phyloP scores from a whole-genome alignment of 495 filamentous ascomycete genomes.

The Aspergillus leporis region DNA sequence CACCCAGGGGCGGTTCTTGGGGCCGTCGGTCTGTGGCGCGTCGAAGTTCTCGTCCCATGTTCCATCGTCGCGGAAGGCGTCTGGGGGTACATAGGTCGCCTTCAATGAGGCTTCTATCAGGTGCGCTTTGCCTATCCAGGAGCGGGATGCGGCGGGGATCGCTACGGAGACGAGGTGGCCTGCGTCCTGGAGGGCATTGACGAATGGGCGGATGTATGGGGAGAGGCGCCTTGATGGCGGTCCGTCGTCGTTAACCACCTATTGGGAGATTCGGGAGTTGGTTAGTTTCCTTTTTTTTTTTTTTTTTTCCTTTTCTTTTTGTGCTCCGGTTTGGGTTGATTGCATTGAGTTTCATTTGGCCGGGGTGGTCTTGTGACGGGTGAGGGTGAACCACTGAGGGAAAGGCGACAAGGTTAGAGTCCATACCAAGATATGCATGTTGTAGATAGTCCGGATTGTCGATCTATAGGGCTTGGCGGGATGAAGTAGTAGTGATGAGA shows the following conservation, averaged over 20 bases:
- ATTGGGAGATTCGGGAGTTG: background rate
- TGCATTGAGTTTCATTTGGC: background rate
- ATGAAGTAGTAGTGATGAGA: background rate
- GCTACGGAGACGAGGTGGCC: slow-evolving; percentile 89
- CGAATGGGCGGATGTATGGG: slow-evolving; percentile 85
- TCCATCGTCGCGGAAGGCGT: slow-evolving; percentile 57
- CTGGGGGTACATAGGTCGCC: slow-evolving; percentile 76
- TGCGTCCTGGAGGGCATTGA: slow-evolving; percentile 70
- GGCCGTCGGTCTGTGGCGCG: slow-evolving; percentile 31
- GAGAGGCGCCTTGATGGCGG: slow-evolving; percentile 84
- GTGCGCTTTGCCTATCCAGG: slow-evolving; percentile 98
- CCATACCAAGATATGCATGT: slow-evolving; percentile 52
- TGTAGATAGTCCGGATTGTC: slow-evolving; percentile 14
- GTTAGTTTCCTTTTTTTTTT: background rate
- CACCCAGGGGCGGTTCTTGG: slow-evolving; percentile 61
- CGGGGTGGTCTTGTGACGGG: background rate
- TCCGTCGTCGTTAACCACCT: slow-evolving; percentile 93
- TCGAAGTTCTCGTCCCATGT: slow-evolving; percentile 33
- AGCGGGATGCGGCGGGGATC: slow-evolving; percentile 85
- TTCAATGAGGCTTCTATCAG: slow-evolving; percentile 82
- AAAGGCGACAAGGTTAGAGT: slow-evolving; percentile 16
- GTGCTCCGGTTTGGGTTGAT: slow-evolving; percentile 2
- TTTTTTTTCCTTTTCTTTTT: slow-evolving; percentile 7
- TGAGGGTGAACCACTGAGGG: background rate
- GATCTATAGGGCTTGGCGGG: background rate